Evolutionary conservation across 768 basidiomycete species (phyloP), one percentile per base, ranked within the genome.

Genomic region (Favolaschia claudopus): DNA sequence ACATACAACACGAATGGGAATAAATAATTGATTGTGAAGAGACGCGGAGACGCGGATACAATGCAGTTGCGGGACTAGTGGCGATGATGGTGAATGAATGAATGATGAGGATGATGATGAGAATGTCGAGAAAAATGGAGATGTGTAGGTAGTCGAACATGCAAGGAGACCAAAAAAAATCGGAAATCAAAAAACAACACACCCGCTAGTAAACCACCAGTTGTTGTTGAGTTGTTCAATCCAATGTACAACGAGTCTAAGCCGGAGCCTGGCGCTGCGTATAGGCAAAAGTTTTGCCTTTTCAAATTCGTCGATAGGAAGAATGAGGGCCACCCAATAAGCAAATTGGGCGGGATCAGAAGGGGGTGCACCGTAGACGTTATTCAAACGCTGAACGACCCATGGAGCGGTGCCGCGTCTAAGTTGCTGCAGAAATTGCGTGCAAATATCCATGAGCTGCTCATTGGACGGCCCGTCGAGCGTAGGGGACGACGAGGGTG

Each of bases 221-320:
- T 82, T 80, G 69, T 74, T 79, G 67, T 80, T 80, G 39, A 82
- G 71, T 69, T 80, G 78, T 76, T 97, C 94, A 67, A 98, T 96
- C 96, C 96, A 99, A 68, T 94, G 91, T 25, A 92, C 92, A 56
- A 97, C 89, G 66, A 99, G 80, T 54, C 90, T 80, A 51, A 99
- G 76, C 29, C 96, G 82, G 60, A 97, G 78, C 25, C 90, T 83
- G 0, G 92, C 82, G 50, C 86, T 91, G 58, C 87, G 85, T 48
- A 96, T 88, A 1, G 93, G 92, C 12, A 96, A 79, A 9, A 99
- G 82, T 67, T 95, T 91, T 13, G 93, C 80, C 72, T 95, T 93
- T 77, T 95, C 91, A 67, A 88, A 83, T 55, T 96, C 92, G 71
- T 96, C 93, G 69, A 98, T 93, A 32, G 95, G 92, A 45, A 98